These are phyloP conservation scores for Plasmodium berghei DNA, from an alignment of 169 alveolate species.

Conservation along the genomic window DNA sequence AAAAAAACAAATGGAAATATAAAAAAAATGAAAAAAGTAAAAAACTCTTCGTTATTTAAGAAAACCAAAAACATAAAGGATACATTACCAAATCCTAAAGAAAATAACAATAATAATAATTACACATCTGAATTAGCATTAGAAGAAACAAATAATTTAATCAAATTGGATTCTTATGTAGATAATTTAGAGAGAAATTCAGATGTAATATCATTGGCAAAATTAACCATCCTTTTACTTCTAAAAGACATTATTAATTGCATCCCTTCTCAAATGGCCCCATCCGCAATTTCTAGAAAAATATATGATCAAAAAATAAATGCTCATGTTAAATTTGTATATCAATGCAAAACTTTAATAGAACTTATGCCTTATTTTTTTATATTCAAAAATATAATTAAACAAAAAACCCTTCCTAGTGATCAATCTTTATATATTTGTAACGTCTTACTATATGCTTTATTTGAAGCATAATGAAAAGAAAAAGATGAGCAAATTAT, in stretches of 20 bases:
- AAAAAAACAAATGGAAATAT: conserved; percentile 36
- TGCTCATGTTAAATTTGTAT: conserved; percentile 71
- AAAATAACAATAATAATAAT: conserved; percentile 27
- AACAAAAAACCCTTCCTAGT: conserved; percentile 63
- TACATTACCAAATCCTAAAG: conserved; percentile 20
- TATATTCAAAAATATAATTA: conserved; percentile 64
- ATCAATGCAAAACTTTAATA: conserved; percentile 23
- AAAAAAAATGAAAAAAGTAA: conserved; percentile 21
- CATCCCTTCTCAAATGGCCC: conserved; percentile 77
- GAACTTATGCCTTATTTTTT: conserved; percentile 67
- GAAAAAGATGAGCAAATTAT: not conserved
- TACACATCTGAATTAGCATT: conserved; percentile 6
- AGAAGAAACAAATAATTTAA: conserved; percentile 59
- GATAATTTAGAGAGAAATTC: conserved; percentile 20
- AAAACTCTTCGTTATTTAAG: conserved; percentile 7
- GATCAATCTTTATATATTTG: conserved; percentile 64
- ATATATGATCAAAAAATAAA: conserved; percentile 61
- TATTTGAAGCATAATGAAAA: conserved; percentile 60
- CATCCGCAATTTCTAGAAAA: conserved; percentile 58
- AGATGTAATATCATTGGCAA: conserved; percentile 56
- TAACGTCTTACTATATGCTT: conserved; percentile 60
- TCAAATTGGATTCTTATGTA: conserved; percentile 52
- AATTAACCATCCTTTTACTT: conserved; percentile 63
- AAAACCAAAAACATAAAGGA: conserved; percentile 39
- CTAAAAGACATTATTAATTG: conserved; percentile 64